phyloP scores from a whole-genome alignment of 768 basidiomycete genomes.

The Suillus paluster region DNA sequence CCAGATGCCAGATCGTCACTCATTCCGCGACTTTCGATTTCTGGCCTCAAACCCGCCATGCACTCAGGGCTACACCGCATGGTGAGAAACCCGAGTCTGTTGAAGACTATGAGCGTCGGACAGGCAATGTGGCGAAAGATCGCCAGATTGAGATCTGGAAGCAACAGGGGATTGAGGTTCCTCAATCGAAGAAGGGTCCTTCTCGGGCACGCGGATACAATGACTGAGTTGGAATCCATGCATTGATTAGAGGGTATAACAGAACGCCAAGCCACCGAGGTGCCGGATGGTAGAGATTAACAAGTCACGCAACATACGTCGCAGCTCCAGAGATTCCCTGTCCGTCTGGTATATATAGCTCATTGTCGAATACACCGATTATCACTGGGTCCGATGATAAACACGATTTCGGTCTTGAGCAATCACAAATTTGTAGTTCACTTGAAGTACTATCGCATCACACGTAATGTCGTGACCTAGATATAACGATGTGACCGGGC shows the following conservation, averaged over 20 bases:
- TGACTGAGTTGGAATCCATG: conserved; percentile 52
- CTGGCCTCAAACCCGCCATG: conserved; percentile 78
- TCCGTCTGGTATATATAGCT: too few species aligned
- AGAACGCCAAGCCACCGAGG: neutral
- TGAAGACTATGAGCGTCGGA: conserved; percentile 63
- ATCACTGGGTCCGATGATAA: too few species aligned
- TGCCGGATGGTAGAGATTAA: too few species aligned
- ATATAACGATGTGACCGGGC: too few species aligned
- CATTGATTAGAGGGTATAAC: too few species aligned
- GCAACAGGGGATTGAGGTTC: conserved; percentile 58
- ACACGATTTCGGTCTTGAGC: too few species aligned
- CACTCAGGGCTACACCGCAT: conserved; percentile 80
- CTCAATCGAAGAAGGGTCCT: conserved; percentile 32
- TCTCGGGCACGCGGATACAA: conserved; percentile 60
- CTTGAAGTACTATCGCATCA: too few species aligned
- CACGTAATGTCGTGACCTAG: too few species aligned
- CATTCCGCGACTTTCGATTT: conserved; percentile 87
- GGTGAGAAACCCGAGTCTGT: conserved; percentile 81
- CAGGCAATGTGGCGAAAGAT: conserved; percentile 74
- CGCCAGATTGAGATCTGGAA: conserved; percentile 74
- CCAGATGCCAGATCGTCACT: conserved; percentile 56
- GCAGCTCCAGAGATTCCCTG: too few species aligned
- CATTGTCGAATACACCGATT: too few species aligned
- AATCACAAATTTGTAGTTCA: too few species aligned
- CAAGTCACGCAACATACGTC: too few species aligned